Evolutionary conservation across 176 grass and related monocot genomes (phyloP).

Genomic region (Aegilops umbellulata): DNA sequence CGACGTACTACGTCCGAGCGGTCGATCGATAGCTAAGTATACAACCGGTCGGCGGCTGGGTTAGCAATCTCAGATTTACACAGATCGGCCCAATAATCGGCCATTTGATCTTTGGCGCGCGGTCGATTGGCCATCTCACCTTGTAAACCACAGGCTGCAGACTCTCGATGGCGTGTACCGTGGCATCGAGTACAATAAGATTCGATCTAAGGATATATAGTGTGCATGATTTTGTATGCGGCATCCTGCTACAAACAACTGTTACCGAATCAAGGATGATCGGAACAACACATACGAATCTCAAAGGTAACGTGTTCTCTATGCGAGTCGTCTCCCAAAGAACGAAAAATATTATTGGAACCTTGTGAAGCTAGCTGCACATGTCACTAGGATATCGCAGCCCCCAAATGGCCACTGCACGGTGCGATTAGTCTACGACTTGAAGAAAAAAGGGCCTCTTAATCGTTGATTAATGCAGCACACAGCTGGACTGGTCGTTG

Average conservation of each 20-base stretch:
- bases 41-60: no score
- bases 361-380: slow-evolving; percentile 7
- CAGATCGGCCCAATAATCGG: background rate
- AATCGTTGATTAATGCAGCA: slow-evolving; percentile 3
- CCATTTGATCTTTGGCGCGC: background rate
- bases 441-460: background rate
- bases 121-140: no score
- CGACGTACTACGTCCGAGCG: no score
- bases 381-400: slow-evolving; percentile 37
- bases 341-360: background rate
- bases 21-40: no score
- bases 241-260: slow-evolving; percentile 20
- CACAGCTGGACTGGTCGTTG: slow-evolving; percentile 46
- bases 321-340: background rate
- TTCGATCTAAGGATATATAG: background rate
- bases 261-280: slow-evolving; percentile 34
- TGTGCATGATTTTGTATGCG: slow-evolving; percentile 7
- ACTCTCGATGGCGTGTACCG: background rate
- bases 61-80: background rate
- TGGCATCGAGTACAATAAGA: background rate
- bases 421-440: slow-evolving; percentile 28
- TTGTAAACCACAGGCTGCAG: background rate
- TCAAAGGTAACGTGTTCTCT: background rate
- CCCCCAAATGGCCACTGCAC: background rate
- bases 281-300: background rate